A percentile compares a stretch with the other conserved stretches of the same genome.
These are phyloP conservation scores for Dryas drummondii DNA, from an alignment of 306 rosid genomes.

Conservation along the genomic window DNA sequence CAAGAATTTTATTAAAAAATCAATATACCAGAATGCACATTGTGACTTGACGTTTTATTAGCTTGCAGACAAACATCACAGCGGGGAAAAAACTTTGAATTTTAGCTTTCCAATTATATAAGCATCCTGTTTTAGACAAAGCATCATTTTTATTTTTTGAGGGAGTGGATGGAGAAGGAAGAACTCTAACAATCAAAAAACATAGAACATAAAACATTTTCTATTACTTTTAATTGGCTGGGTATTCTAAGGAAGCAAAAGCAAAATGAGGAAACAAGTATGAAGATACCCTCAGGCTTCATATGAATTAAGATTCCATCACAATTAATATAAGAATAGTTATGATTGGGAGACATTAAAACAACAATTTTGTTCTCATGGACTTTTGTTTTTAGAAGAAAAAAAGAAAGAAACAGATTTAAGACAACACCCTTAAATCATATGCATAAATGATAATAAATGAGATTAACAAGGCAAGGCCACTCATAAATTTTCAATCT, in stretches of 20 bases:
- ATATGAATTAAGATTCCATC: conserved; percentile 3
- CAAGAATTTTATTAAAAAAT: not conserved
- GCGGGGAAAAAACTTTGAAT: not conserved
- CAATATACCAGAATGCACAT: not conserved
- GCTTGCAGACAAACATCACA: conserved; percentile 6
- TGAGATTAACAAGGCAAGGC: conserved; percentile 10
- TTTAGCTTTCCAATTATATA: not conserved
- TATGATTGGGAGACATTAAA: conserved; percentile 4
- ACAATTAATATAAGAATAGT: not conserved
- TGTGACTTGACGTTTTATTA: not conserved
- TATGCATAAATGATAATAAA: conserved; percentile 14
- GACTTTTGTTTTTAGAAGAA: not conserved
- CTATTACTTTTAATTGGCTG: not conserved
- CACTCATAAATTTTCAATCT: conserved; percentile 11
- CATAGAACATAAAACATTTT: not conserved
- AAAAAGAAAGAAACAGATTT: not conserved
- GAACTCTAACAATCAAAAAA: not conserved
- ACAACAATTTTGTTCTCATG: conserved; percentile 5
- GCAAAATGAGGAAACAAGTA: conserved; percentile 5
- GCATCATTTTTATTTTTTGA: not conserved
- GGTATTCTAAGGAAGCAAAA: not conserved
- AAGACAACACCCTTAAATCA: not conserved
- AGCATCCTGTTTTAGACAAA: not conserved
- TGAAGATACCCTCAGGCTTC: not conserved
- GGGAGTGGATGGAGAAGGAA: not conserved